These are phyloP conservation scores for Euphorbia lathyris DNA, from an alignment of 345 rosid species.

Conservation along the genomic window DNA sequence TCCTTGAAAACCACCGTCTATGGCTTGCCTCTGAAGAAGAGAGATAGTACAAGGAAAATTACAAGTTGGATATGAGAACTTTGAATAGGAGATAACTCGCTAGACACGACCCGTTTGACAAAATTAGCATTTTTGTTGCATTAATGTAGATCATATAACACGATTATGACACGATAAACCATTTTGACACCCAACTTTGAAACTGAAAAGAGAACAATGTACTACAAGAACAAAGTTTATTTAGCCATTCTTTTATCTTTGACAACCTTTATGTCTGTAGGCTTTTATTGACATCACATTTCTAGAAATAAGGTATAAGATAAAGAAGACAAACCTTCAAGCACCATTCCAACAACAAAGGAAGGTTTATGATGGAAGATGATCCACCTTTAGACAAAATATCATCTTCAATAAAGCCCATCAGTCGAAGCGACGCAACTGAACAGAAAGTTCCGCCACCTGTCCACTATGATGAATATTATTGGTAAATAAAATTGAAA, in stretches of 20 bases:
- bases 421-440: conserved; percentile 74
- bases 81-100: too few species aligned
- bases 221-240: conserved; percentile 8
- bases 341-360: conserved; percentile 67
- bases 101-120: too few species aligned
- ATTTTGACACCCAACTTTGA: too few species aligned
- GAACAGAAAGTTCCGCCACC: conserved; percentile 97
- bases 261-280: neutral
- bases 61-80: conserved; percentile 2
- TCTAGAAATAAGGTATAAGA: conserved; percentile 15
- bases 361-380: conserved; percentile 46
- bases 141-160: too few species aligned
- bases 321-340: conserved; percentile 47
- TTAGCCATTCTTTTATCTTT: neutral
- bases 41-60: conserved; percentile 6
- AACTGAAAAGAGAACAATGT: neutral
- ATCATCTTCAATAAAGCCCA: conserved; percentile 78
- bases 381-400: conserved; percentile 38
- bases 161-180: too few species aligned
- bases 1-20: conserved; percentile 93
- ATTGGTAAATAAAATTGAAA: conserved; percentile 33
- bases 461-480: conserved; percentile 52
- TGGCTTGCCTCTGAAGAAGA: conserved; percentile 64
- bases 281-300: neutral
- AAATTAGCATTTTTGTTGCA: too few species aligned